Evolutionary conservation across 768 basidiomycete genomes (phyloP), one percentile per base, ranked within the genome.

Genomic region (Leccinum rimulosum): DNA sequence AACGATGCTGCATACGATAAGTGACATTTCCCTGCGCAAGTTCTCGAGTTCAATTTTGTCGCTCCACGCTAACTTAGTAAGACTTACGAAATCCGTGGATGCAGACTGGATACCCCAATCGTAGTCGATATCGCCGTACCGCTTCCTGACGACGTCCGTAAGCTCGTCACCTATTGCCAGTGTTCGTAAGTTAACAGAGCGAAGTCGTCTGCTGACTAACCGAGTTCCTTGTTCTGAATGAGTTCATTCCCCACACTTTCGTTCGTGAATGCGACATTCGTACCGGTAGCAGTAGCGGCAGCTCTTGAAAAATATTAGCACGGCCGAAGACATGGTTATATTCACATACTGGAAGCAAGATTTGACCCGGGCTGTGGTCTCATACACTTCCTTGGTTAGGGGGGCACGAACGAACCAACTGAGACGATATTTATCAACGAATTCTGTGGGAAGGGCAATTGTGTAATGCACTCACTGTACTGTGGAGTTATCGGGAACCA

Each of bases 401-500:
- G 89, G 87, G 0, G 88, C 89, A 22, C 92, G 87, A 5, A 92
- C 83, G 62, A 84, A 85, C 75, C 85, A 94, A 6, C 85, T 87
- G 59, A 17, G 27, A 57, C 19, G 31, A 22, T 40, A 17, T 30
- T 50, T 19, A 35, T 62, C 49, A 36, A 28, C 27, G 22, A 28
- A 3, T 30, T 5, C 19, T 3, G 6, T 6, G 10, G 9, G 10
- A 40, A 31, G 4, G 33, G 7, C 30, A n/a, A 10, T 4, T 28
- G 17, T 35, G 15, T 14, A 28, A 48, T 31, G 25, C 1, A 69
- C 84, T 58, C 67, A 88, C 89, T 76, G 73, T 75, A 91, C 84
- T 63, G 85, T 86, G 1, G 89, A 79, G 66, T 91, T 86, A 68
- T 93, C 91, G 0, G 93, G 93, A 52, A 92, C 91, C 52, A 95